Base-by-base conservation (phyloP, 306 rosid species). In the Rosa multiflora region DNA sequence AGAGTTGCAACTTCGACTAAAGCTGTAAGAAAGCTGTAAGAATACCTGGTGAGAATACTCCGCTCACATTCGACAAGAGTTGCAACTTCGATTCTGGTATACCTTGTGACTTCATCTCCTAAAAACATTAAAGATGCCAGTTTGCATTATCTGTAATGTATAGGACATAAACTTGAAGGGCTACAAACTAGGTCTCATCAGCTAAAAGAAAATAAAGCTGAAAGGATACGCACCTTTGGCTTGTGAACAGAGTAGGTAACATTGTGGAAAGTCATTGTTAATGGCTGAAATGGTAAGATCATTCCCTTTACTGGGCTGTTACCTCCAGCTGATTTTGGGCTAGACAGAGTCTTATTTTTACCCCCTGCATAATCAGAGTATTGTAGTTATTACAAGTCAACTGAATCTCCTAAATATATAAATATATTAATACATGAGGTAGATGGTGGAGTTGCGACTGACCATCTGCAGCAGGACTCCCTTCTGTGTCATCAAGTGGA, bases 11-110 rank as follows among this genome's bases (percentile, higher is more conserved):
- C 88, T 77, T 91, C 32, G 76, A 52, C n/a, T n/a, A n/a, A n/a
- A n/a, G n/a, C n/a, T n/a, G n/a, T n/a, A n/a, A n/a, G n/a, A 94
- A 74, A 73, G 98, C 98, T 58, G 97, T 94, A 76, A 94, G 98
- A 76, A 94, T 90, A 37, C 97, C 98, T 0, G 96, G 98, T 77
- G 97, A 90, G 84, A 94, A 91, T 42, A 91, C 92, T 74, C 98
- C 97, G 6, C 93, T 91, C 56, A 94, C 98, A 46, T 79, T 79
- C 15, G 96, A 80, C 85, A 94, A 87, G 49, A 94, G 96, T 73
- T 91, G 97, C 88, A 94, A 79, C 88, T 77, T 91, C 32, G 76
- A 52, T 86, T 91, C 96, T 17, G 85, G 84, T 90, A 94, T 53
- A 56, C 98, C 98, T 85, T 91, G 72, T 14, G 78, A 80, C 67